These are phyloP conservation scores for Cadophora sp. DNA, from an alignment of 2,329 filamentous ascomycete species.

Conservation along the genomic window DNA sequence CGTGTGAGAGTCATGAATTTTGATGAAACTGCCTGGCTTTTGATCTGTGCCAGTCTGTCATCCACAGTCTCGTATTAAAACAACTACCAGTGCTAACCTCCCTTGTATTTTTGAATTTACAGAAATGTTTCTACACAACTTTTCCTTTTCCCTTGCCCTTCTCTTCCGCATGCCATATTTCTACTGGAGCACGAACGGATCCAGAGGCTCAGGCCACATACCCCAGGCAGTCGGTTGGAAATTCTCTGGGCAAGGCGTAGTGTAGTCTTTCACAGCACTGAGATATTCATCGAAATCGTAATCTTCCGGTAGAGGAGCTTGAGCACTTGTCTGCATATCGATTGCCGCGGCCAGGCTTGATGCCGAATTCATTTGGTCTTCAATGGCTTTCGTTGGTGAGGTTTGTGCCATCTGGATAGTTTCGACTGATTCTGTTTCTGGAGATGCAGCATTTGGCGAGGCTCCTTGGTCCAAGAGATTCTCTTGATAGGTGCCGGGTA, in stretches of 20 bases:
- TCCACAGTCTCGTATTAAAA: no score
- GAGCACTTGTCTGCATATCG: no score
- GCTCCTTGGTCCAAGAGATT: neutral
- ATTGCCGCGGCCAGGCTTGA: neutral
- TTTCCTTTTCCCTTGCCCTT: neutral
- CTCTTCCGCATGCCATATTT: neutral
- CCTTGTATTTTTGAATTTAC: no score
- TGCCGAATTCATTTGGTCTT: neutral
- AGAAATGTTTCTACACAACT: no score
- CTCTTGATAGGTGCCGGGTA: neutral
- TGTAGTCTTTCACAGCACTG: neutral
- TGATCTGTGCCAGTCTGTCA: no score
- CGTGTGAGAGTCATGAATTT: no score
- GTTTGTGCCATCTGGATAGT: neutral
- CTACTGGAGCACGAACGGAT: neutral
- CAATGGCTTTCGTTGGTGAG: neutral
- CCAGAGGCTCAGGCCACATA: neutral
- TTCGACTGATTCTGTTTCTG: neutral
- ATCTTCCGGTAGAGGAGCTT: neutral
- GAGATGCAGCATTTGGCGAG: neutral
- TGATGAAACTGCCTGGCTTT: no score
- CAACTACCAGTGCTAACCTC: no score
- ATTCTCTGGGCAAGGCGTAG: slow-evolving; percentile 8
- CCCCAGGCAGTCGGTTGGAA: neutral
- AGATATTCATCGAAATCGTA: neutral